Evolutionary conservation across 805 yeast species (phyloP).

Genomic region (Ogataea parapolymorpha): DNA sequence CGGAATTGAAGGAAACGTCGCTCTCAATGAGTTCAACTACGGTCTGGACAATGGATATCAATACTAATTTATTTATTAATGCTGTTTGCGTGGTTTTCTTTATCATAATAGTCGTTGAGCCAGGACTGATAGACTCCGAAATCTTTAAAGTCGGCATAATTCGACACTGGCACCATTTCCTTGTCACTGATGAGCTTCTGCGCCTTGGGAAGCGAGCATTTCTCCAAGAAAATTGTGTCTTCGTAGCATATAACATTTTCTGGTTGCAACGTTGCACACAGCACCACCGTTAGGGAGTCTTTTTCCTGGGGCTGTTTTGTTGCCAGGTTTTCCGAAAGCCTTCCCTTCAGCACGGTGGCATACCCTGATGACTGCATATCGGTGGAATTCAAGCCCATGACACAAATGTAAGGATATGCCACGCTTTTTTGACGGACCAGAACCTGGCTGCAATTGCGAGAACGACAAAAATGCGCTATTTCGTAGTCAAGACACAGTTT

Average conservation of each 20-base stretch:
- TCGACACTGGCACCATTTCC: conserved; percentile 1
- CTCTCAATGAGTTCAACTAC: conserved; percentile 8
- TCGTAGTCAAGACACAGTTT: conserved; percentile 49
- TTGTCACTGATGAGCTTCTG: conserved; percentile 18
- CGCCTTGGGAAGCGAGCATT: conserved; percentile 11
- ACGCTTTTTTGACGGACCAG: conserved; percentile 21
- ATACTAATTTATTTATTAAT: not conserved
- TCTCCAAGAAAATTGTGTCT: conserved; percentile 20
- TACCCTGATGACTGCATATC: conserved; percentile 33
- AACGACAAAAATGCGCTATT: conserved; percentile 40
- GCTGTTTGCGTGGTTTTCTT: not conserved
- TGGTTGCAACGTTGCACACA: conserved; percentile 29
- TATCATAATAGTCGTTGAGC: conserved; percentile 20
- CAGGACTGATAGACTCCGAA: conserved; percentile 25
- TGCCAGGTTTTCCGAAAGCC: conserved; percentile 41
- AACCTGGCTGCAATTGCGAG: conserved; percentile 2
- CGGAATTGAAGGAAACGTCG: conserved; percentile 5
- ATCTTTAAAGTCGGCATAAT: conserved; percentile 17
- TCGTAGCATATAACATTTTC: conserved; percentile 24
- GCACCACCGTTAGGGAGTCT: conserved; percentile 14
- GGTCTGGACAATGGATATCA: conserved; percentile 11
- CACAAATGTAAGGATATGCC: conserved; percentile 30
- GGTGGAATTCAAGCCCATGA: conserved; percentile 12
- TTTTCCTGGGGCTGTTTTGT: conserved; percentile 17
- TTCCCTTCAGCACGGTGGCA: conserved; percentile 39